phyloP scores from a whole-genome alignment of 1,284 basidiomycete species.

The Sanghuangporus baumii region DNA sequence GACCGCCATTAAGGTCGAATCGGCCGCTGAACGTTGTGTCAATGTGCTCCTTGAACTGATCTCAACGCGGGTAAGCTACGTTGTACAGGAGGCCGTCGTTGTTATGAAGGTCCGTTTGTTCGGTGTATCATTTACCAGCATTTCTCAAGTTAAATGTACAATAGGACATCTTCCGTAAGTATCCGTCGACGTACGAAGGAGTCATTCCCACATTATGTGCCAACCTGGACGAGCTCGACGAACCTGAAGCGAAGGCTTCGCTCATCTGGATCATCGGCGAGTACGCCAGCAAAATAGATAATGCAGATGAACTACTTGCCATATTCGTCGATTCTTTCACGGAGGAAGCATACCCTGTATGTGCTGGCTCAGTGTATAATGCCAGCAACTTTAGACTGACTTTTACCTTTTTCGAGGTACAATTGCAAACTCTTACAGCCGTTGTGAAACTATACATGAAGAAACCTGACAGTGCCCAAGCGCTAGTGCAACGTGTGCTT shows the following conservation, averaged over 20 bases:
- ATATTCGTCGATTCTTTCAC: constrained; percentile 90
- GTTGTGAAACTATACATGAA: constrained; percentile 96
- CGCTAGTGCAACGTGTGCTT: constrained; percentile 83
- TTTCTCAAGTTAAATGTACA: constrained; percentile 2
- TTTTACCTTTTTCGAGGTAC: constrained; percentile 50
- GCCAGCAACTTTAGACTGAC: background rate
- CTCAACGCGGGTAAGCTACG: constrained; percentile 89
- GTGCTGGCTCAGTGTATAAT: constrained; percentile 23
- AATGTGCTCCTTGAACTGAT: constrained; percentile 91
- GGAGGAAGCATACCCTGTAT: constrained; percentile 87
- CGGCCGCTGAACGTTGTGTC: constrained; percentile 91
- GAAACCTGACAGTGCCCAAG: constrained; percentile 89
- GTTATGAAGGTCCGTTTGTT: constrained; percentile 81
- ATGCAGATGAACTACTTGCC: constrained; percentile 87
- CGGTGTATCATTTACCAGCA: background rate
- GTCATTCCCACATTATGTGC: constrained; percentile 94
- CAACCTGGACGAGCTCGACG: constrained; percentile 94
- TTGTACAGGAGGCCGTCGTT: constrained; percentile 97
- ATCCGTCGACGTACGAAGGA: constrained; percentile 96
- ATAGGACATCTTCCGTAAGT: constrained; percentile 96
- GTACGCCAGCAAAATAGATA: constrained; percentile 96
- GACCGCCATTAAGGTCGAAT: constrained; percentile 92
- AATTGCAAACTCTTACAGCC: constrained; percentile 92
- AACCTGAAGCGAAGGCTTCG: constrained; percentile 96
- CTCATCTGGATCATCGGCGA: constrained; percentile 99